Conservation (phyloP, 371 early-diverging fungal species). For the Mortierella sp. region DNA sequence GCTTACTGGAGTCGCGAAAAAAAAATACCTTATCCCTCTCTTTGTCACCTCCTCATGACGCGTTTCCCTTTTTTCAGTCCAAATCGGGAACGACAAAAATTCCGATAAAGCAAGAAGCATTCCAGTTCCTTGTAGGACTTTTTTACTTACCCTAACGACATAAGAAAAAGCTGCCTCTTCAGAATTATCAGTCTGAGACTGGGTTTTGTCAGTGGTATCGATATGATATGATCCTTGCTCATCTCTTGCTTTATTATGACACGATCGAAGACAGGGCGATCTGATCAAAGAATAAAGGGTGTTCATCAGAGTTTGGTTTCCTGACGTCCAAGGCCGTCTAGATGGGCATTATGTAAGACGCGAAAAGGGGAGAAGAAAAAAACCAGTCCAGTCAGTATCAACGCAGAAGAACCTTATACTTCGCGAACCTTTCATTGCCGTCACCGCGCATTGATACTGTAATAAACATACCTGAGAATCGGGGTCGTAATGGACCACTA, state of each 20-base stretch:
- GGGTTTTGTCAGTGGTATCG: background rate
- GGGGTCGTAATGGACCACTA: conserved; percentile 37
- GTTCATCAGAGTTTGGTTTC: conserved; percentile 41
- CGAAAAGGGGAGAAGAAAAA: background rate
- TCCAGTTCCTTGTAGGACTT: background rate
- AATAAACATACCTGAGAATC: conserved; percentile 37
- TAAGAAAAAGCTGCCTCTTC: background rate
- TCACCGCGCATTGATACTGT: too few species aligned
- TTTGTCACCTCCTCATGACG: background rate
- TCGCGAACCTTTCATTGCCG: too few species aligned
- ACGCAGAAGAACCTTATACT: too few species aligned
- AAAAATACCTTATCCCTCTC: background rate
- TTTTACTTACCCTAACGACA: background rate
- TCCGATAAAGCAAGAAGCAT: background rate
- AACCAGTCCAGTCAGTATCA: background rate
- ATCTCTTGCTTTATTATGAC: background rate
- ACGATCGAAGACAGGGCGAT: background rate
- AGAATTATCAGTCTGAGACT: background rate
- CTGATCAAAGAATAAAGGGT: background rate
- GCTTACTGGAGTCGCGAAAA: too few species aligned
- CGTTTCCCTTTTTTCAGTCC: background rate
- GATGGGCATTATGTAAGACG: background rate
- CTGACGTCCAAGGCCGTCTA: conserved; percentile 44
- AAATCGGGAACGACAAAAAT: background rate
- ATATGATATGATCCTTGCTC: background rate